These are phyloP conservation scores for Axilococcus clingmanii DNA, from an alignment of 139 green algal species.

Conservation along the genomic window DNA sequence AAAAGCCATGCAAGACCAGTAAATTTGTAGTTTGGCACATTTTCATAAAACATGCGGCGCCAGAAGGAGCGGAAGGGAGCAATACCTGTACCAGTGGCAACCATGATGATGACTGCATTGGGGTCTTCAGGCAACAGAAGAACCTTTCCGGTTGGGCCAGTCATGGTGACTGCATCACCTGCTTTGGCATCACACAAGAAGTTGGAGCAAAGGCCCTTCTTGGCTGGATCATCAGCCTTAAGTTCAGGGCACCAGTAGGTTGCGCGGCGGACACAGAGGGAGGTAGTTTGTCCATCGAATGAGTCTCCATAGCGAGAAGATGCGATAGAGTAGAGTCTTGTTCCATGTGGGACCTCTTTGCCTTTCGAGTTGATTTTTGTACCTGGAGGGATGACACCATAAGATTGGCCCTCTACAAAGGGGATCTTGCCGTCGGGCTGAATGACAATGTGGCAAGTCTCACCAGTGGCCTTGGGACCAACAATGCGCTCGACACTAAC, in stretches of 20 bases:
- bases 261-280: constrained; percentile 92
- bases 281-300: constrained; percentile 92
- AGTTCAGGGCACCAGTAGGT: constrained; percentile 78
- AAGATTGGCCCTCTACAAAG: constrained; percentile 97
- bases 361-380: constrained; percentile 91
- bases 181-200: constrained; percentile 93
- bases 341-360: constrained; percentile 91
- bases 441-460: constrained; percentile 91
- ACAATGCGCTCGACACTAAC: constrained; percentile 89
- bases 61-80: constrained; percentile 96
- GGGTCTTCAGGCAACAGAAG: constrained; percentile 87
- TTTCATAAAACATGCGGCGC: constrained; percentile 89
- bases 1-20: constrained; percentile 91
- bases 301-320: constrained; percentile 90
- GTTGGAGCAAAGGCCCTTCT: constrained; percentile 97
- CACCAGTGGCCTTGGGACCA: constrained; percentile 77
- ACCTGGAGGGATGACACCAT: constrained; percentile 95
- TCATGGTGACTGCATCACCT: constrained; percentile 90
- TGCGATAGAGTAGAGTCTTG: constrained; percentile 98
- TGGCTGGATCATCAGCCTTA: constrained; percentile 44
- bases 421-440: constrained; percentile 89
- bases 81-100: constrained; percentile 98
- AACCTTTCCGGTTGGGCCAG: constrained; percentile 94
- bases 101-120: constrained; percentile 88
- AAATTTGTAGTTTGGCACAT: constrained; percentile 89